A percentile compares a stretch with the other conserved stretches of the same genome.
Conservation (phyloP, 768 basidiomycete species). For the Lentinula sp. region DNA sequence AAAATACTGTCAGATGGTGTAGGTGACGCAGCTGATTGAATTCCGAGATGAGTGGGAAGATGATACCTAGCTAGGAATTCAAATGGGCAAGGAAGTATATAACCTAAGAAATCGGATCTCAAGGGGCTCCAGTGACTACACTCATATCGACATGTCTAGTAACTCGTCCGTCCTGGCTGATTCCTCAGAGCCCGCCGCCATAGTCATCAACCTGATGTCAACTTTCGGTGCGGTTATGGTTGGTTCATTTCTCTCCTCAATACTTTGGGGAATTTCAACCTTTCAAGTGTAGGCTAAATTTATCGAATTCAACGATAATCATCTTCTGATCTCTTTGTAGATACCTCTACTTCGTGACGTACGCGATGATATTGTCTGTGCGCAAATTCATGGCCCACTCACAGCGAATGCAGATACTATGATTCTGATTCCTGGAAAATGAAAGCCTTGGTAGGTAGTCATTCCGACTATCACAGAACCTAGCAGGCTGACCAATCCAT, state of each 20-base stretch:
- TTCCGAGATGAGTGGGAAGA: too few species aligned
- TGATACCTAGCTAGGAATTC: background rate
- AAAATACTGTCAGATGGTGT: too few species aligned
- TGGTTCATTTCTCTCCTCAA: background rate
- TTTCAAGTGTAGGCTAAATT: background rate
- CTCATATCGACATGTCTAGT: background rate
- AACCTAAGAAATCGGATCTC: background rate
- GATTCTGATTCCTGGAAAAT: background rate
- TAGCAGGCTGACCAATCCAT: background rate
- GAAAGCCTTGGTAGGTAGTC: background rate
- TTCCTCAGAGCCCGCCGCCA: background rate
- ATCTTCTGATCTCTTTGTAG: background rate
- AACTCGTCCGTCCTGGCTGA: background rate
- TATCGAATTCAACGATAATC: background rate
- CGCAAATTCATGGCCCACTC: background rate
- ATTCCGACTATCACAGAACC: background rate
- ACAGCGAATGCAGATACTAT: background rate
- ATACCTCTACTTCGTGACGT: background rate
- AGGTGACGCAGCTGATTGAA: too few species aligned
- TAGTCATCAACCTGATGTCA: background rate
- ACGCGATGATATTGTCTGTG: background rate
- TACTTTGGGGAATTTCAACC: background rate
- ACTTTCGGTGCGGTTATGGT: background rate
- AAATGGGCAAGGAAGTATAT: background rate
- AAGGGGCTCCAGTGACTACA: background rate